Base-by-base conservation (phyloP, 495 filamentous ascomycete species). In the Parachaetomium inaequale region DNA sequence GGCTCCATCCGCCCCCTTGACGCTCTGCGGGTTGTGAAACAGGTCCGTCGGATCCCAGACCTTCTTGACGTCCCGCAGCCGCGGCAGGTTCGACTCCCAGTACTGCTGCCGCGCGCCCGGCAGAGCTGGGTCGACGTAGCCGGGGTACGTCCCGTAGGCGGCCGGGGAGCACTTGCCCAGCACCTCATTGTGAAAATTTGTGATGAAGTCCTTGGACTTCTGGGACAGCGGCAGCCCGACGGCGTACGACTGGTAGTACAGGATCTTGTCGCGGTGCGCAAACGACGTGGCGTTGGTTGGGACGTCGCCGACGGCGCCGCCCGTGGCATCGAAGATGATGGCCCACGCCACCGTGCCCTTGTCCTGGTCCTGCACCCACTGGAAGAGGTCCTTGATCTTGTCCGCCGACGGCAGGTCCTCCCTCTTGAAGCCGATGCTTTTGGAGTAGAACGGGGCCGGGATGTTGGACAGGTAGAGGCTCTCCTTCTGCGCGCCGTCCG, bases 71-170 rank as follows among this genome's bases (percentile, higher is more conserved):
- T 63, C 59, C 40, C 76, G 55, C 61, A 90, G 68, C 47, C 53
- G 59, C 51, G 80, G 76, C 32, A 83, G 68, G 34, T 77, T 77
- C 0, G 70, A 59, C 1, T 84, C 84, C 79, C 85, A 92, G 67
- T 87, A 87, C 64, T 81, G 66, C 56, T 69, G 59, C 56, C 82
- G 81, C 0, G 82, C 79, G 26, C 77, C 67, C 29, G 67, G 68
- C 59, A 89, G 63, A 5, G 70, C 73, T 1, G 86, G 84, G 70
- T 93, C 89, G 6, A 91, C 82, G 66, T 91, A 91, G 21, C 89
- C 90, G 0, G 87, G 79, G 72, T 92, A 93, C 0, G 83, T 85
- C 2, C 72, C 75, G 54, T 81, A 77, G 0, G 70, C 66, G 5
- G 73, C 69, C 0, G 69, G 23, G 0, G 70, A 67, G 21, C 82